phyloP scores from a whole-genome alignment of 2,329 filamentous ascomycete genomes.

The Verticillium nonalfalfae region DNA sequence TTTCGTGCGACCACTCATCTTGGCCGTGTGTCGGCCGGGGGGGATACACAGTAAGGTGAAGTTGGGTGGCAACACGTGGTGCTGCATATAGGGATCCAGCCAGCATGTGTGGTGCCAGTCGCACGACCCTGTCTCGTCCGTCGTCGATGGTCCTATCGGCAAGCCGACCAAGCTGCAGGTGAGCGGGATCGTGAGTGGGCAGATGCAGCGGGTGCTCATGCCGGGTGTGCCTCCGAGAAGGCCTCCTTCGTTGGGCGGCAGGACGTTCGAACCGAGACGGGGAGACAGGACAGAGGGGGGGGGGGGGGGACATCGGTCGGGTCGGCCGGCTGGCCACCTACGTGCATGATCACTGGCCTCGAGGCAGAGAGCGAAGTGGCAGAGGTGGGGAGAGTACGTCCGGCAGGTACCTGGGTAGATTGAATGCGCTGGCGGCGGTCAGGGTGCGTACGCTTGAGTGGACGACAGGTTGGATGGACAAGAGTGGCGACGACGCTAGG shows the following conservation, averaged over 20 bases:
- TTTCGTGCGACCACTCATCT: too few species aligned
- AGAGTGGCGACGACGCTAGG: neutral
- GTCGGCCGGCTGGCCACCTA: neutral
- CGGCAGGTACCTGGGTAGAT: too few species aligned
- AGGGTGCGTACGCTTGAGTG: neutral
- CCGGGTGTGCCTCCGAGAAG: neutral
- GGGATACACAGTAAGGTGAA: neutral
- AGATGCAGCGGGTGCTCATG: neutral
- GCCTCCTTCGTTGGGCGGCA: neutral
- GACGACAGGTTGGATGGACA: neutral
- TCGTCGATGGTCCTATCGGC: neutral
- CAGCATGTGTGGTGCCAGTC: neutral
- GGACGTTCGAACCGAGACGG: neutral
- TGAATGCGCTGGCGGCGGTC: neutral
- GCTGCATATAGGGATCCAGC: neutral
- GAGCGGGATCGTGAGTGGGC: neutral
- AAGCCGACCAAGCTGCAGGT: neutral
- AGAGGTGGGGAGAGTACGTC: too few species aligned
- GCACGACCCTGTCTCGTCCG: neutral
- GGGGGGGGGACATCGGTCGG: too few species aligned
- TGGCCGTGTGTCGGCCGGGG: neutral
- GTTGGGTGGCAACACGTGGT: constrained; percentile 4
- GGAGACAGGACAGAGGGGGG: neutral
- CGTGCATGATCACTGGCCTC: too few species aligned
- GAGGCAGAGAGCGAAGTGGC: too few species aligned